Base-by-base conservation (phyloP, 768 basidiomycete genomes). In the Amanita subjunquillea region DNA sequence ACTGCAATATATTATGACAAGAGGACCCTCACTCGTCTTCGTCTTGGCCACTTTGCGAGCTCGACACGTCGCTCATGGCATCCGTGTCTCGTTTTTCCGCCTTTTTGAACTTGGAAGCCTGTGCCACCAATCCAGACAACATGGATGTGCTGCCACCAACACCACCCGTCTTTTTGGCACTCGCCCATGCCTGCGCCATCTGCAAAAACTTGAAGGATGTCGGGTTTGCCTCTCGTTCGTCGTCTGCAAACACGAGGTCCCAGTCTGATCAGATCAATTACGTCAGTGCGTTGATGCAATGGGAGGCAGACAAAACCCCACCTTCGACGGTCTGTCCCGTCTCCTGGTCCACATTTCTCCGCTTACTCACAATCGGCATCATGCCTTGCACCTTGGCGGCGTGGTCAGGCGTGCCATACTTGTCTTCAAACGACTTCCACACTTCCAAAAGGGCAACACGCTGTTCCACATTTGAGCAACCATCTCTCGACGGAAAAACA, bases 201-300 rank as follows among this genome's bases (percentile, higher is more conserved):
- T 94, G 87, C 63, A 97, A 72, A 75, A 98, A 93, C 62, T 93
- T 95, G 84, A 93, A 95, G 0, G 90, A 81, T 0, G 91, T 85
- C 0, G 94, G 91, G 61, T 96, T 95, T 43, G 86, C 80, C 62
- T 95, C 94, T 49, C 85, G 78, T 62, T 96, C 92, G 76, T 98
- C 95, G 72, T 97, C 95, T 25, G 92, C 84, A 66, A 97, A 98
- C 20, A 94, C 84, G 62, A 94, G 80, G 62, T 95, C 94, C 84
- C 88, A 95, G 61, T 95, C 94, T 93, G 22, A 30, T 23, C 10
- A 23, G 12, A 42, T 15, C 3, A 6, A 27, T n/a, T 10, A 53
- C 3, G 30, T 43, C 5, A 44, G 40, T 47, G 17, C 12, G 23
- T 13, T 45, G 38, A 37, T 17, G 38, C 22, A 20, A 25, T 40